phyloP scores from a whole-genome alignment of 768 basidiomycete species.

The Boletus barrowsii region DNA sequence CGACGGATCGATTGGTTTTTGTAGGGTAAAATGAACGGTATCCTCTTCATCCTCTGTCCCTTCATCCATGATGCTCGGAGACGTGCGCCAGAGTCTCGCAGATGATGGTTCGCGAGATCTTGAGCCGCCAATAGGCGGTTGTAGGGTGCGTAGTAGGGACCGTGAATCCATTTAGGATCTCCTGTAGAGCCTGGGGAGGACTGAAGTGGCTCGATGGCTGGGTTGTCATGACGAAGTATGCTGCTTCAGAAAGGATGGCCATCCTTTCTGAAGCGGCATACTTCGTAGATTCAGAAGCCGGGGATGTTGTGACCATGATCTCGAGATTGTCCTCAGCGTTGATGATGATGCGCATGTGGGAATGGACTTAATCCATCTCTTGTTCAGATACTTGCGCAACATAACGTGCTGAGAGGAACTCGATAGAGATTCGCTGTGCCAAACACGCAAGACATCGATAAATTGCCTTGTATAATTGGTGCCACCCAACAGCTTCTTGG shows the following conservation, averaged over 20 bases:
- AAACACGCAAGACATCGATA: neutral
- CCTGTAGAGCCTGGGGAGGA: neutral
- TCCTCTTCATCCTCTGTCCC: no score
- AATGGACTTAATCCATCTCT: neutral
- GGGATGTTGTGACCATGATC: neutral
- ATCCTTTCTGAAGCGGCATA: no score
- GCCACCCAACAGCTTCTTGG: no score
- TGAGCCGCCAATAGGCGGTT: no score
- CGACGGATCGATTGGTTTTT: no score
- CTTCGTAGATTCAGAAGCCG: no score
- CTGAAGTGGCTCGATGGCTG: neutral
- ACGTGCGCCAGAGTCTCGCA: no score
- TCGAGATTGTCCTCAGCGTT: neutral
- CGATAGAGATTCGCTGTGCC: neutral
- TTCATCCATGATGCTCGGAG: no score
- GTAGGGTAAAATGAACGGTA: no score
- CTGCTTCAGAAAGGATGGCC: neutral
- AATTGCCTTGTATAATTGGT: no score
- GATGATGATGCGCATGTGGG: neutral
- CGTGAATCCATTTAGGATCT: neutral
- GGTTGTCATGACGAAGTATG: neutral
- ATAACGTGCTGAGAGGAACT: neutral
- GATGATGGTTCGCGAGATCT: no score
- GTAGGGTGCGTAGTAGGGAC: no score
- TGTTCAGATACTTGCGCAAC: neutral